Percentiles rank a stretch among this genome's conserved stretches.
Conservation (phyloP, 2,329 filamentous ascomycete genomes). For the Teratosphaeria pseudoeucalypti region DNA sequence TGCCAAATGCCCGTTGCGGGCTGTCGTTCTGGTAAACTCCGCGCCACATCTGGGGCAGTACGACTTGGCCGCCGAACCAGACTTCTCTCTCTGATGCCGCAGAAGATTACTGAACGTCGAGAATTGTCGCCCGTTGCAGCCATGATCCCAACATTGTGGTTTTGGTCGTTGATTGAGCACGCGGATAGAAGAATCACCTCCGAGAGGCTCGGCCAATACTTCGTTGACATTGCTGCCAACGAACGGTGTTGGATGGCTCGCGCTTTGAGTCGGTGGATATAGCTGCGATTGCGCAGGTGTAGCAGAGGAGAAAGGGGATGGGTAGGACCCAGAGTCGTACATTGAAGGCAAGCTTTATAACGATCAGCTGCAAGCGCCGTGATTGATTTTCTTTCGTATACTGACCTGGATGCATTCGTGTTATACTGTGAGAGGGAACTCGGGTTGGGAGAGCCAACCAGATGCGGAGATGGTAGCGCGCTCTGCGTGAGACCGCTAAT, state of each 20-base stretch:
- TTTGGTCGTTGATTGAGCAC: conserved; percentile 50
- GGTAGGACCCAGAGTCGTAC: conserved; percentile 21
- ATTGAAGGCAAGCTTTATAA: conserved; percentile 20
- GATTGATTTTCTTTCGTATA: neutral
- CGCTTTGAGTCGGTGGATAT: conserved; percentile 12
- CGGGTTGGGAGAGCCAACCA: conserved; percentile 11
- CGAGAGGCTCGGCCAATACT: conserved; percentile 11
- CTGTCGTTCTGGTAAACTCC: conserved; percentile 82
- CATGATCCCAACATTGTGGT: conserved; percentile 94
- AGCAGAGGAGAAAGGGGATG: conserved; percentile 17
- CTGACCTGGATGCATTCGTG: conserved; percentile 16
- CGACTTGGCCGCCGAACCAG: conserved; percentile 78
- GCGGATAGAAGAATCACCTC: conserved; percentile 20
- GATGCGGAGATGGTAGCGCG: conserved; percentile 21
- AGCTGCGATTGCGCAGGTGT: conserved; percentile 8
- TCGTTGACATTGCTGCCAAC: conserved; percentile 14
- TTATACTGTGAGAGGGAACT: conserved; percentile 16
- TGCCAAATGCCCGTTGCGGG: conserved; percentile 72
- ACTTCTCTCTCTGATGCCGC: conserved; percentile 88
- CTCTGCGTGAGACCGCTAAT: conserved; percentile 26
- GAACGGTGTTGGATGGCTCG: conserved; percentile 17
- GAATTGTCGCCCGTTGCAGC: conserved; percentile 90
- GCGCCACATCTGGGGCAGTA: conserved; percentile 84
- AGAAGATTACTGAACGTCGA: conserved; percentile 93
- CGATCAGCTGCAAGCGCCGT: neutral